Base-by-base conservation (phyloP, 176 grass and related monocot genomes). In the Hsuehochloa calcarea region DNA sequence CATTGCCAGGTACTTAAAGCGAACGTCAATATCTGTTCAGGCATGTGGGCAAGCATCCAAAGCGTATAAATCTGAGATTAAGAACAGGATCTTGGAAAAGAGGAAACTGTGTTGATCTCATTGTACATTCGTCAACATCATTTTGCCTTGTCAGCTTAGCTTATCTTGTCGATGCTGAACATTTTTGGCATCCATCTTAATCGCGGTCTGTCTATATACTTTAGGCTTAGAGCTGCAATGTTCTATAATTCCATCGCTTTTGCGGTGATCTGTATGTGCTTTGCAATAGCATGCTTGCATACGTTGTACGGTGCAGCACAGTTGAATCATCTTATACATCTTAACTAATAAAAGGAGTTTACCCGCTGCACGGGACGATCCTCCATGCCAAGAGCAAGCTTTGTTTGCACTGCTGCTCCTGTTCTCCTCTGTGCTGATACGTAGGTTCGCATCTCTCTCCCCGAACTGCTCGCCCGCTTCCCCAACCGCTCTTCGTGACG, bases 21-120 rank as follows among this genome's bases (percentile, higher is more conserved):
- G 25, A 60, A 44, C 46, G 44, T 86, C 78, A n/a, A 26, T n/a
- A 75, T 51, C 84, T 80, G 46, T 89, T 61, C 63, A 72, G 82
- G 72, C 56, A 74, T 77, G 52, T 49, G 27, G 52, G 35, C 23
- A 72, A 92, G 41, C 23, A 56, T 89, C 50, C 43, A 72, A 34
- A 15, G 39, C 43, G 38, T 84, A 77, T 43, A 84, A 65, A 72
- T 63, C n/a, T 77, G 9, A 70, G 44, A 56, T 82, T 67, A 86
- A 35, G 34, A 83, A 75, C 3, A 56, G 12, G 73, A 41, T 86
- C 41, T 38, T 61, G n/a, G 79, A 86, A 74, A 61, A 37, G n/a
- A 75, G 78, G 59, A 89, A 86, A 45, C 29, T 79, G 38, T 17
- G 67, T 43, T 82, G 72, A 82, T 77, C 17, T 46, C 11, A 16